Evolutionary conservation across 1,284 basidiomycete genomes (phyloP).

Genomic region (Boletellus deceptivus): DNA sequence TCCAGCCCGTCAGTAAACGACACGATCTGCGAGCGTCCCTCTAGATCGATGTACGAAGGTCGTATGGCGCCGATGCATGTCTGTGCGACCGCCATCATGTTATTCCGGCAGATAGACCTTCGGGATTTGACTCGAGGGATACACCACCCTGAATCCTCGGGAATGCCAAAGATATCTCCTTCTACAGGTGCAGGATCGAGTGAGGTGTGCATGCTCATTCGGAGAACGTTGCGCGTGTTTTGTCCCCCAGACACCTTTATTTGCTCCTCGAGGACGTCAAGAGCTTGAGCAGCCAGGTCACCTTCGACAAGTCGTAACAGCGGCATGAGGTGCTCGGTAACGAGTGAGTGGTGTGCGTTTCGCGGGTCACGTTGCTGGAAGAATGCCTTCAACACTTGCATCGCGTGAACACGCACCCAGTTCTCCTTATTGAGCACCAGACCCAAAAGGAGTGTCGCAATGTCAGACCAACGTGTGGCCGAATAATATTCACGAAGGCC

Average conservation of each 20-base stretch:
- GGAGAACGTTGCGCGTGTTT: constrained; percentile 79
- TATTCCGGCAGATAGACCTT: constrained; percentile 65
- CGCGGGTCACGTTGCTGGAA: constrained; percentile 85
- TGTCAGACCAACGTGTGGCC: constrained; percentile 65
- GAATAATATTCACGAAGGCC: constrained; percentile 84
- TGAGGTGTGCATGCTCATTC: constrained; percentile 76
- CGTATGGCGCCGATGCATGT: constrained; percentile 74
- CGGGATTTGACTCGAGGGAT: constrained; percentile 65
- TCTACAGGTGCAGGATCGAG: constrained; percentile 45
- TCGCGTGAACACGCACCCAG: constrained; percentile 80
- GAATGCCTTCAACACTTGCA: constrained; percentile 87
- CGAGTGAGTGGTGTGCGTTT: constrained; percentile 69
- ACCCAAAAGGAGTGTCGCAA: constrained; percentile 81
- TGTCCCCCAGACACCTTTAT: constrained; percentile 75
- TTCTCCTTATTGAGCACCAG: constrained; percentile 82
- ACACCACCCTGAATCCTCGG: constrained; percentile 84
- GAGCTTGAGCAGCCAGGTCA: constrained; percentile 79
- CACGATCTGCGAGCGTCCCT: constrained; percentile 48
- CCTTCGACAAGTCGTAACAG: constrained; percentile 83
- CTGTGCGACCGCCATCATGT: constrained; percentile 82
- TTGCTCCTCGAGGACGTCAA: constrained; percentile 91
- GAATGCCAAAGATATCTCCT: constrained; percentile 77
- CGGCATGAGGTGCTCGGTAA: constrained; percentile 88
- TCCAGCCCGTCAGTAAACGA: constrained; percentile 38
- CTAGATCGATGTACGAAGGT: constrained; percentile 71